Conservation (phyloP, 768 basidiomycete species). For the Tricholoma terreum region DNA sequence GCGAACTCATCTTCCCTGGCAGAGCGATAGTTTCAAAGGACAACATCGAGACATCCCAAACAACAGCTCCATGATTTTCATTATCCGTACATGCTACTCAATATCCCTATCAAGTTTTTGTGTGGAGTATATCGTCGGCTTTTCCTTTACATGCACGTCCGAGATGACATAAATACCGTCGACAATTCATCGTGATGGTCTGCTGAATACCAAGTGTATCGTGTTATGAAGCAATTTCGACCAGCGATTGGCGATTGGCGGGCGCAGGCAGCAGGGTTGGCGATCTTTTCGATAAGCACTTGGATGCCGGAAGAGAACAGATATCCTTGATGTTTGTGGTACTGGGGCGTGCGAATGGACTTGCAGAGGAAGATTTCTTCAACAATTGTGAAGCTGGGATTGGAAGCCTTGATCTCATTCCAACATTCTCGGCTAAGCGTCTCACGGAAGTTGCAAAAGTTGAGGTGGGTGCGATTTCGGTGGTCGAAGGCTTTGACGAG, state of each 20-base stretch:
- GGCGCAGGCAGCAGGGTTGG: too few relatives aligned
- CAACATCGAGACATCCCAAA: not conserved
- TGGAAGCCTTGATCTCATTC: conserved; percentile 19
- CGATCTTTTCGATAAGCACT: too few relatives aligned
- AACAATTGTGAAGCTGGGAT: conserved; percentile 20
- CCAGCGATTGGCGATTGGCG: too few relatives aligned
- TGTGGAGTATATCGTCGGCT: not conserved
- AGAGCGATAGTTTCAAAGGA: not conserved
- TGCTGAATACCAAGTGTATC: too few relatives aligned
- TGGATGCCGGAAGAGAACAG: too few relatives aligned
- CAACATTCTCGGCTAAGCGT: not conserved
- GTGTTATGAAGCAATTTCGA: too few relatives aligned
- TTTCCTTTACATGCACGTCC: not conserved
- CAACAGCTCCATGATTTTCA: not conserved
- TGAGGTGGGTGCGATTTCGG: too few relatives aligned
- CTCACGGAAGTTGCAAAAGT: too few relatives aligned
- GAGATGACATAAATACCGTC: not conserved
- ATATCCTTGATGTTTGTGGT: not conserved
- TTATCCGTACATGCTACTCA: not conserved
- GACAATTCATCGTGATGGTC: too few relatives aligned
- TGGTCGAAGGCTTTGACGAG: too few relatives aligned
- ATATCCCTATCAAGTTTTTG: not conserved
- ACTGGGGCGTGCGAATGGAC: not conserved
- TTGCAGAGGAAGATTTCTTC: conserved; percentile 17
- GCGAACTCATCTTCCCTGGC: not conserved